Base-by-base conservation (phyloP, 768 basidiomycete genomes). In the Russula abietina region DNA sequence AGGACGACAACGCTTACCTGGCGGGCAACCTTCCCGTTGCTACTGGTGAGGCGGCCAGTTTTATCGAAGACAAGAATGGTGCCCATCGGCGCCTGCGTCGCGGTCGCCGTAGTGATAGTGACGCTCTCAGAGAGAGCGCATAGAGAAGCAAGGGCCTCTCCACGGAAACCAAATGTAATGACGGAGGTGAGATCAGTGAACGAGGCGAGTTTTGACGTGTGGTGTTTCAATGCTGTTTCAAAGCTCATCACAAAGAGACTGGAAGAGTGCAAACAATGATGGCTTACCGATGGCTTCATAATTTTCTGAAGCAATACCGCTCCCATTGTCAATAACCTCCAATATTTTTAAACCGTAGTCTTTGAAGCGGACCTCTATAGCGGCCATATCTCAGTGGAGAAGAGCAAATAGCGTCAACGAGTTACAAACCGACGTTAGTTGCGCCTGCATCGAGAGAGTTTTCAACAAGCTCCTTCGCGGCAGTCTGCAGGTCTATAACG, bases 401-500 rank as follows among this genome's bases (percentile, higher is more conserved):
- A 24, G 33, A 64, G 30, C 19, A n/a, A 2, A 43, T n/a, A n/a
- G n/a, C n/a, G n/a, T n/a, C 19, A 14, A 26, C 38, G 26, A 3
- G 28, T 30, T 22, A 69, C 86, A 33, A 50, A 91, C 96, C 95
- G 46, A 99, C 83, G 67, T 76, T 85, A 0, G 89, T 93, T 0
- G 94, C 91, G 0, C 89, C 89, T 1, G 97, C 94, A 72, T 99
- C 97, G 32, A 98, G 76, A 61, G 92, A 91, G 72, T 99, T 99
- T 75, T 99, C 97, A 2, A 99, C 83, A 10, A 98, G 83, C 73
- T 99, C 97, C 72, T 98, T 99, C 62, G 98, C 87, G 1, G 93
- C 93, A 0, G 89, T 91, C 71, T 94, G 93, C 0, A 98, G 82
- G 71, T 97, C 93, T 30, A 95, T 80, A 1, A 98, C 89, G 51